Base-by-base conservation (phyloP, 352 stramenopile species). In the Globisporangium apiculatum region DNA sequence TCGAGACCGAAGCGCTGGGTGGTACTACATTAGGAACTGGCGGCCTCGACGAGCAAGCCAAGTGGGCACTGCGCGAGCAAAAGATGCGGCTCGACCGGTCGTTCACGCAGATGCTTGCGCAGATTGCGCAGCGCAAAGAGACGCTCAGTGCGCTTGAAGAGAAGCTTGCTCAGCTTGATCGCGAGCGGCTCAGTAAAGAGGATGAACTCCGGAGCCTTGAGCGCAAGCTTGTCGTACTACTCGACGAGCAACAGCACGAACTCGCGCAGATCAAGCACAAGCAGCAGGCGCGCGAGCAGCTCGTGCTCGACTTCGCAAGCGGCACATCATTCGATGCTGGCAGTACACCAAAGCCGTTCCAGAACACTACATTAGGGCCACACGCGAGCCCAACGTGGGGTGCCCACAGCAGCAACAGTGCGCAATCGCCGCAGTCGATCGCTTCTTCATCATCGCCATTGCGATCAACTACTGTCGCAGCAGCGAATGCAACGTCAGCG, bases 51-150 rank as follows among this genome's bases (percentile, higher is more conserved):
- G 90, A 97, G 65, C 73, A 91, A 43, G 75, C 71, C 7, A 89
- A 86, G 63, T 89, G 84, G 70, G 79, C 94, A 46, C 65, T 97
- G 7, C 80, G 90, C 17, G 92, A 97, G 67, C 87, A 97, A 66
- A 98, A 98, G 66, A 96, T 97, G 75, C 81, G 89, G 0, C 77
- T 98, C 12, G 92, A 98, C 67, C 83, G 88, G 24, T 91, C 98
- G 62, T 98, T 98, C 67, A 89, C 88, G 55, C 79, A 91, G 58
- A 97, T 98, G 85, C 76, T 98, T 1, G 72, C 79, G 31, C 94
- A 98, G 68, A 98, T 98, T 60, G 90, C 87, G 11, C 83, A 96
- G 40, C 75, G 92, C n/a, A 96, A 96, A 45, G 83, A 97, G 48
- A 85, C 76, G 48, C 78, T 98, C 40, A 71, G 76, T 43, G 73